Evolutionary conservation across 345 rosid genomes (phyloP).

Genomic region (Clarkia xantiana): DNA sequence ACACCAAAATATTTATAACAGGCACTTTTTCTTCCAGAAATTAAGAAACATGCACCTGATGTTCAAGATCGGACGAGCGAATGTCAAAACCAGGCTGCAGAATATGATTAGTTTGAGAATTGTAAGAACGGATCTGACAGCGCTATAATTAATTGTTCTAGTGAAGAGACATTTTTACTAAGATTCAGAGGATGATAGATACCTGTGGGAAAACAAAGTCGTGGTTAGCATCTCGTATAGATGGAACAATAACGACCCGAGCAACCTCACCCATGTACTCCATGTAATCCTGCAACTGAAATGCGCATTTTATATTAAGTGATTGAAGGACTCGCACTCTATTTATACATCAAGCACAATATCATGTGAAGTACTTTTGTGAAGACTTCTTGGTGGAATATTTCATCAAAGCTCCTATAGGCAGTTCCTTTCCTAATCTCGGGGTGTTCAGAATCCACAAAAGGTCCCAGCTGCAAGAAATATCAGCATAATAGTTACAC

Average conservation of each 20-base stretch:
- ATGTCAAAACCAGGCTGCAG: conserved; percentile 74
- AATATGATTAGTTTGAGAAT: conserved; percentile 4
- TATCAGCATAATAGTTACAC: conserved; percentile 1
- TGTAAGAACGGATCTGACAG: background rate
- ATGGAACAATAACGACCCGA: conserved; percentile 61
- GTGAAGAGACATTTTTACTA: too few species aligned
- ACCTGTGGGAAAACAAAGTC: conserved; percentile 97
- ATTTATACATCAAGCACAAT: background rate
- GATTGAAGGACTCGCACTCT: conserved; percentile 1
- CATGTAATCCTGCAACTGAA: conserved; percentile 73
- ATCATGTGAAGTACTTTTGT: conserved; percentile 39
- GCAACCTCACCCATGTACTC: conserved; percentile 62
- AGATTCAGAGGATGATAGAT: conserved; percentile 3
- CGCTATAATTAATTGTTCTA: background rate
- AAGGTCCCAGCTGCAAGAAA: conserved; percentile 73
- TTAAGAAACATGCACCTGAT: conserved; percentile 38
- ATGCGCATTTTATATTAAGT: background rate
- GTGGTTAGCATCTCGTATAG: conserved; percentile 80
- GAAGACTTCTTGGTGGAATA: conserved; percentile 51
- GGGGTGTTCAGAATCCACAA: conserved; percentile 80
- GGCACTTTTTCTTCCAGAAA: background rate
- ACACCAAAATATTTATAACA: too few species aligned
- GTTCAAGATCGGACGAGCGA: conserved; percentile 23
- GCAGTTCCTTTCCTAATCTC: conserved; percentile 55
- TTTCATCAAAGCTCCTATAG: conserved; percentile 44